Evolutionary conservation across 768 basidiomycete genomes (phyloP).

Genomic region (Hygrophorus pudorinus): DNA sequence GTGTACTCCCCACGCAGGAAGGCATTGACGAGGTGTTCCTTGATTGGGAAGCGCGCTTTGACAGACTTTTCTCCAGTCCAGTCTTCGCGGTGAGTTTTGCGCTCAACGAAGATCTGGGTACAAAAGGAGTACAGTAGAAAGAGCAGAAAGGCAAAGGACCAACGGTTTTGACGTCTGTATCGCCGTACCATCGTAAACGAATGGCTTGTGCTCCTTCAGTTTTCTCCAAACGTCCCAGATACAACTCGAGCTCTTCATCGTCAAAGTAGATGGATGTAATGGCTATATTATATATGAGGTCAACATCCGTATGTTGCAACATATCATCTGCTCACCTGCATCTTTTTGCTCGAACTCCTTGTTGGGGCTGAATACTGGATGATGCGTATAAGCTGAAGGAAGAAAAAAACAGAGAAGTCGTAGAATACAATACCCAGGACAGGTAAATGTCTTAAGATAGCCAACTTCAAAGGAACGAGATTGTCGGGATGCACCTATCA

Average conservation of each 20-base stretch:
- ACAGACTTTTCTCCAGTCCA: slow-evolving; percentile 99
- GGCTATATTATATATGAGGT: slow-evolving; percentile 36
- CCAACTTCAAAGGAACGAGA: slow-evolving; percentile 85
- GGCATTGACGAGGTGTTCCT: slow-evolving; percentile 87
- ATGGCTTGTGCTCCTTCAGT: slow-evolving; percentile 98
- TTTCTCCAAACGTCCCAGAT: slow-evolving; percentile 95
- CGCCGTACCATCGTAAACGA: slow-evolving; percentile 96
- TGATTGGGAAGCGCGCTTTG: slow-evolving; percentile 92
- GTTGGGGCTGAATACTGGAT: slow-evolving; percentile 80
- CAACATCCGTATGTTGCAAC: not conserved
- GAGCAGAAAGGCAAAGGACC: slow-evolving; percentile 14
- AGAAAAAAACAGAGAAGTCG: not conserved
- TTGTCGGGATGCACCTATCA: slow-evolving; percentile 82
- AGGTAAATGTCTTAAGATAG: slow-evolving; percentile 85
- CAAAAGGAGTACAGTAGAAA: slow-evolving; percentile 2
- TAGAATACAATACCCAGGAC: slow-evolving; percentile 61
- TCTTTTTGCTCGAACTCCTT: slow-evolving; percentile 88
- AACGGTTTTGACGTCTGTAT: slow-evolving; percentile 70
- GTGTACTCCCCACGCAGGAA: slow-evolving; percentile 87
- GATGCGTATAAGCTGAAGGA: not conserved
- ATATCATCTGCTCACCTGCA: slow-evolving; percentile 38
- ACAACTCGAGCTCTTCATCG: slow-evolving; percentile 90
- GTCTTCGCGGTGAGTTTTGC: slow-evolving; percentile 92
- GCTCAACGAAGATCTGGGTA: slow-evolving; percentile 72
- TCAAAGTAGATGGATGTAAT: slow-evolving; percentile 98